phyloP scores from a whole-genome alignment of 352 stramenopile species.

The Achlya hypogyna region DNA sequence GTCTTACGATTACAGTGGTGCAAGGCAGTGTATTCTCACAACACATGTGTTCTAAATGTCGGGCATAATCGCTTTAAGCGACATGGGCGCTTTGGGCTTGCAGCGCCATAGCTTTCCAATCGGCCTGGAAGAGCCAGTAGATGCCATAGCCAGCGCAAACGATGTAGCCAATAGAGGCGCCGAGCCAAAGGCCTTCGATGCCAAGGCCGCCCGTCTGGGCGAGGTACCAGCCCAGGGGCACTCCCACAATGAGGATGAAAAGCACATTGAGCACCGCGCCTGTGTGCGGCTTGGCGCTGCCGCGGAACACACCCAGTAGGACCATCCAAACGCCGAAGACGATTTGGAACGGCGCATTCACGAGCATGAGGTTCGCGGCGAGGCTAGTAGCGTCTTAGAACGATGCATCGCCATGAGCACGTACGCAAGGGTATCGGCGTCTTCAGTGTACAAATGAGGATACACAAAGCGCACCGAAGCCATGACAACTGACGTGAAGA shows the following conservation, averaged over 20 bases:
- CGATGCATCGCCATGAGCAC: not conserved
- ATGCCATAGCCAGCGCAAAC: constrained; percentile 1
- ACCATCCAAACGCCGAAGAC: constrained; percentile 14
- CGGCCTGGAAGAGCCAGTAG: constrained; percentile 2
- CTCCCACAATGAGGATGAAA: not conserved
- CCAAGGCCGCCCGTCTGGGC: not conserved
- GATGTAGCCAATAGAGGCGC: not conserved
- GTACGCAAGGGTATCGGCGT: constrained; percentile 2
- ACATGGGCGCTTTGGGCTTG: not conserved
- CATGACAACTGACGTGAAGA: constrained; percentile 50
- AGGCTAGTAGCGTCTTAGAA: constrained; percentile 33
- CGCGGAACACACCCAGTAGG: not conserved
- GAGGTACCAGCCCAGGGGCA: not conserved
- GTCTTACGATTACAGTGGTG: no score
- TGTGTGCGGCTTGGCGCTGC: constrained; percentile 7
- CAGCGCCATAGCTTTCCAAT: not conserved
- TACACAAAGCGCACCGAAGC: constrained; percentile 40
- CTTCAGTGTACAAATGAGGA: constrained; percentile 56
- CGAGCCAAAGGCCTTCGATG: constrained; percentile 3
- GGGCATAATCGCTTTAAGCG: not conserved
- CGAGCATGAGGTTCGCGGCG: constrained; percentile 48
- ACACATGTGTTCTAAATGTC: no score
- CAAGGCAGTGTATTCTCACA: no score
- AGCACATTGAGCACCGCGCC: not conserved
- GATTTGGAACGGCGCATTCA: constrained; percentile 25